A percentile compares a stretch with the other conserved stretches of the same genome.
phyloP scores from a whole-genome alignment of 306 rosid genomes.

The Cucurbita pepo region DNA sequence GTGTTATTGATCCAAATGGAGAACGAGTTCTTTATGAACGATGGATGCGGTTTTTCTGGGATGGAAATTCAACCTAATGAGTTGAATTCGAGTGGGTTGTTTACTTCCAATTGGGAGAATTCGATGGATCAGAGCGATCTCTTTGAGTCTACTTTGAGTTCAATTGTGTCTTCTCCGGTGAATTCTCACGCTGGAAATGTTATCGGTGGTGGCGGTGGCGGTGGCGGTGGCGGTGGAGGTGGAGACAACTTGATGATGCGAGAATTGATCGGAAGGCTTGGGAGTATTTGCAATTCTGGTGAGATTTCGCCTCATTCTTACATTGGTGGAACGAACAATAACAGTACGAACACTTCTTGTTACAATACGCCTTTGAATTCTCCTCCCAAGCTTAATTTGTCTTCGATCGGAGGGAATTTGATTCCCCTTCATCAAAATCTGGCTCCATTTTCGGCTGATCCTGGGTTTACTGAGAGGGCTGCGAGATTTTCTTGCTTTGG shows the following conservation, averaged over 20 bases:
- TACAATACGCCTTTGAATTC: slow-evolving; percentile 43
- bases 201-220: not conserved
- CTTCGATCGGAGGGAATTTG: slow-evolving; percentile 17
- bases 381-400: slow-evolving; percentile 33
- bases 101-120: slow-evolving; percentile 30
- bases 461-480: slow-evolving; percentile 41
- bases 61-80: slow-evolving; percentile 29
- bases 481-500: slow-evolving; percentile 35
- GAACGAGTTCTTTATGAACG: slow-evolving; percentile 6
- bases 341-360: slow-evolving; percentile 26
- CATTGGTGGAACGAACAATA: slow-evolving; percentile 4
- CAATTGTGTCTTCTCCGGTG: slow-evolving; percentile 45
- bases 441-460: slow-evolving; percentile 33
- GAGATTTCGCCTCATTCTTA: slow-evolving; percentile 27
- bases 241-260: slow-evolving; percentile 26
- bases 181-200: slow-evolving; percentile 11
- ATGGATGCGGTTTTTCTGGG: slow-evolving; percentile 9
- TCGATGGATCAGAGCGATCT: slow-evolving; percentile 44
- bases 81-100: slow-evolving; percentile 18
- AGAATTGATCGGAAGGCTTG: slow-evolving; percentile 37
- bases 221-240: not conserved
- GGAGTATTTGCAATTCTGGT: slow-evolving; percentile 36
- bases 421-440: slow-evolving; percentile 16
- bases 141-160: slow-evolving; percentile 43
- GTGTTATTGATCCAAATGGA: not conserved